Evolutionary conservation across 2,329 filamentous ascomycete genomes (phyloP), one percentile per base, ranked within the genome.

Genomic region (Nigrospora osmanthi): DNA sequence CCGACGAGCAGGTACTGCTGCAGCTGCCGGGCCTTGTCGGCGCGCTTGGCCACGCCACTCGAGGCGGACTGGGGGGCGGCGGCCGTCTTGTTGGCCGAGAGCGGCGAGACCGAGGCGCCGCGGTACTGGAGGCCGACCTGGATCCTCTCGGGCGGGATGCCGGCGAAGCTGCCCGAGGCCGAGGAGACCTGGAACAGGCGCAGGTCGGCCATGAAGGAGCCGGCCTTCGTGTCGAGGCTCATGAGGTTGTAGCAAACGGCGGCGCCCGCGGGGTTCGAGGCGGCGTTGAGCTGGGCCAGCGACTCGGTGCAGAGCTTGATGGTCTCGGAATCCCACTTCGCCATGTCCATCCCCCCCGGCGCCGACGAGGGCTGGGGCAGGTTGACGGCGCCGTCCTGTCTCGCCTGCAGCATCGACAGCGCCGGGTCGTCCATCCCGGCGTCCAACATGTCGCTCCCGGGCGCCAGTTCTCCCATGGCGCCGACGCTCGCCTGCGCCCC

Each of bases 181-280:
- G 74, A 64, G 6, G 80, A 81, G 39, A 90, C 66, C 61, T 83
- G 81, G 66, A 81, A 93, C 48, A 93, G 69, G 44, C 87, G 75
- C 42, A 93, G 64, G 59, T 93, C 87, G 30, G 87, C 86, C 63
- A 86, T 78, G 60, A 93, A 93, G 14, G 80, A 69, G 30, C 87
- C 87, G 1, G 77, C 81, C 5, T 64, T 63, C 54, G 77, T 79
- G 65, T 91, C 76, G 46, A 89, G 73, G 35, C 78, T 79, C 0
- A 83, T 81, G 19, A 94, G 65, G 60, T 93, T 94, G 69, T 91
- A 93, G 74, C 88, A 94, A 40, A 87, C 78, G 47, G 83, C 84
- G 40, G 88, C 78, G 42, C 88, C 88, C 11, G 85, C 84, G 6
- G 85, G 85, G 53, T 90, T 91, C 19, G 77, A 75, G 36, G 81